Evolutionary conservation across 805 yeast species (phyloP).

Genomic region (Kodamaea sagamina): DNA sequence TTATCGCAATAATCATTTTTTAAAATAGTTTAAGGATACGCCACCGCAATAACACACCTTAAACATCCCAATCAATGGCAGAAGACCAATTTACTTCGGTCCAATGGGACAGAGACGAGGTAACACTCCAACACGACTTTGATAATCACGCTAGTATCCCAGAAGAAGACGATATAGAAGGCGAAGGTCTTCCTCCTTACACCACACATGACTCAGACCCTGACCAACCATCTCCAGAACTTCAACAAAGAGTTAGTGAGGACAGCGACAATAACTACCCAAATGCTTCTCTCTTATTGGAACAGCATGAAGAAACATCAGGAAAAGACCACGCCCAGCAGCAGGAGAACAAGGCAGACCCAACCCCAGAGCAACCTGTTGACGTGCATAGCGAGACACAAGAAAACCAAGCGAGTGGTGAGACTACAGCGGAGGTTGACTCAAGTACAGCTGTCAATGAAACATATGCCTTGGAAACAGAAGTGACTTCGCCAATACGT

Average conservation of each 20-base stretch:
- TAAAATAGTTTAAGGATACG: constrained; percentile 1
- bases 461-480: constrained; percentile 20
- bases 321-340: not conserved
- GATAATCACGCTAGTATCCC: constrained; percentile 4
- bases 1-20: not conserved
- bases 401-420: not conserved
- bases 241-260: constrained; percentile 5
- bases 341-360: not conserved
- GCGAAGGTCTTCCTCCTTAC: constrained; percentile 1
- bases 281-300: constrained; percentile 1
- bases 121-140: not conserved
- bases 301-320: constrained; percentile 1
- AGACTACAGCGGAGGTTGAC: not conserved
- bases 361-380: not conserved
- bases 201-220: not conserved
- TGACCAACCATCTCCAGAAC: not conserved
- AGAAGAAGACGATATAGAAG: constrained; percentile 8
- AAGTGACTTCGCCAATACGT: constrained; percentile 63
- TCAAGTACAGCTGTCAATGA: not conserved
- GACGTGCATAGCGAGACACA: not conserved
- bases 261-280: constrained; percentile 10
- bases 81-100: constrained; percentile 59
- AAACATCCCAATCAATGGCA: constrained; percentile 20
- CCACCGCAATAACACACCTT: not conserved
- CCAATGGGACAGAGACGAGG: constrained; percentile 55